phyloP scores from a whole-genome alignment of 345 rosid genomes.

The Erysimum cheiranthoides region DNA sequence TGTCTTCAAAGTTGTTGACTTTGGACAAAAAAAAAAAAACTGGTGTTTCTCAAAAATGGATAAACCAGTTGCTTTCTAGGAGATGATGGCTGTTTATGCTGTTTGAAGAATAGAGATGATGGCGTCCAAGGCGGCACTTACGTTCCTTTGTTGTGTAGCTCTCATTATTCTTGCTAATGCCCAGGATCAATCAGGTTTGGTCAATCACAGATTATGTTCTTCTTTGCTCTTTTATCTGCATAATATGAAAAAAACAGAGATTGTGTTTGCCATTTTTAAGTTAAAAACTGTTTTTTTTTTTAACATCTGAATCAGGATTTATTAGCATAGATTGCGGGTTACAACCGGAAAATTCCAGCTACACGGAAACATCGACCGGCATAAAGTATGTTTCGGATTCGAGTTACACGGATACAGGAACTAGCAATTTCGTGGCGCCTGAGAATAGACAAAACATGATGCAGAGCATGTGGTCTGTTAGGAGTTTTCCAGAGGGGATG shows the following conservation, averaged over 20 bases:
- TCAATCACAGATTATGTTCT: constrained; percentile 25
- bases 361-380: constrained; percentile 42
- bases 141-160: constrained; percentile 28
- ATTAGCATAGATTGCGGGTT: constrained; percentile 58
- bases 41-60: constrained; percentile 29
- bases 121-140: not conserved
- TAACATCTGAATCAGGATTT: constrained; percentile 47
- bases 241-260: not conserved
- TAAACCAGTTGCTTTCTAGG: constrained; percentile 23
- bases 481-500: constrained; percentile 54
- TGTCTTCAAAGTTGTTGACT: constrained; percentile 37
- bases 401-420: constrained; percentile 43
- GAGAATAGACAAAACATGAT: constrained; percentile 38
- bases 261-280: not conserved
- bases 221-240: not conserved
- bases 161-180: constrained; percentile 32
- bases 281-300: not conserved
- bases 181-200: constrained; percentile 51
- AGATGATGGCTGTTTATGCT: constrained; percentile 27
- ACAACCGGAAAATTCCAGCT: constrained; percentile 42
- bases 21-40: constrained; percentile 2
- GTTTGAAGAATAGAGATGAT: constrained; percentile 23
- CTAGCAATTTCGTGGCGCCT: constrained; percentile 21
- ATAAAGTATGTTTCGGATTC: constrained; percentile 50
- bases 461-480: constrained; percentile 43